These are phyloP conservation scores for Paratrypanosoma confusum DNA, from an alignment of 208 protist genomes.

Conservation along the genomic window DNA sequence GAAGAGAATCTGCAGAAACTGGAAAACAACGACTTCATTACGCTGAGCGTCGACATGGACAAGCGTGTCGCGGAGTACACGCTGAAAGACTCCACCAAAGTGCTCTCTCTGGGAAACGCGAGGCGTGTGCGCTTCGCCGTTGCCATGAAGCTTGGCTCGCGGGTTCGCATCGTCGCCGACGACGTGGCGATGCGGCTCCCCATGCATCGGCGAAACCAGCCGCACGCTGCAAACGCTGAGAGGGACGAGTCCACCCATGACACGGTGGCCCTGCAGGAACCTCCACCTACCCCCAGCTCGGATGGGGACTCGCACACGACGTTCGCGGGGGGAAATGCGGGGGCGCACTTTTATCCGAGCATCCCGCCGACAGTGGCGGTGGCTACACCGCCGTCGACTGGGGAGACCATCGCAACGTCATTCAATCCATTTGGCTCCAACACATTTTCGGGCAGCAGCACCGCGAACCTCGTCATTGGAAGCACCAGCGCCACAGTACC, in stretches of 20 bases:
- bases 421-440: too few relatives aligned
- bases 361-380: too few relatives aligned
- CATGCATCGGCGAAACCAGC: conserved; percentile 5
- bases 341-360: too few relatives aligned
- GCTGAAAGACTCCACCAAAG: conserved; percentile 65
- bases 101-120: conserved; percentile 54
- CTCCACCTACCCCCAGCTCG: too few relatives aligned
- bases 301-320: too few relatives aligned
- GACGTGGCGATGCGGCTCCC: conserved; percentile 26
- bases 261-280: too few relatives aligned
- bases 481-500: too few relatives aligned
- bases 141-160: conserved; percentile 64
- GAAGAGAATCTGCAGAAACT: conserved; percentile 74
- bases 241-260: not conserved
- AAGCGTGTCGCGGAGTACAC: conserved; percentile 65
- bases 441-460: too few relatives aligned
- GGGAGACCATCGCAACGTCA: too few relatives aligned
- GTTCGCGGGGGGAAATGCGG: too few relatives aligned
- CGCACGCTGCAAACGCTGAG: not conserved
- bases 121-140: conserved; percentile 71
- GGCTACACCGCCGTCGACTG: too few relatives aligned
- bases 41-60: conserved; percentile 74
- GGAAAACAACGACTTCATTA: conserved; percentile 58
- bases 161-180: conserved; percentile 63
- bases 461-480: too few relatives aligned